Evolutionary conservation across 2,329 filamentous ascomycete genomes (phyloP), one percentile per base, ranked within the genome.

Genomic region (Fusarium sacchari): DNA sequence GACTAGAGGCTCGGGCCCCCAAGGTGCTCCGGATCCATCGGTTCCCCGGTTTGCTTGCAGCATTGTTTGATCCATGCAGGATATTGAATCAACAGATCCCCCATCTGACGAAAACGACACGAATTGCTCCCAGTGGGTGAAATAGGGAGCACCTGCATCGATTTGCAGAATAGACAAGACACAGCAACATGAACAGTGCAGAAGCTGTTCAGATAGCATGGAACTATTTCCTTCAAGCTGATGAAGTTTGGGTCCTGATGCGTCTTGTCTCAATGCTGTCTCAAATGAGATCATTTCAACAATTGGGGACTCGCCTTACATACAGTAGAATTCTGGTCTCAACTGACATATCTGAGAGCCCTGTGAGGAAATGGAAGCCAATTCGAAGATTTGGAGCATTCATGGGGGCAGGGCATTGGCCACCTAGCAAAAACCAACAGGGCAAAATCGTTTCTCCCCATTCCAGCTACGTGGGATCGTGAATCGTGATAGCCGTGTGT

Each of bases 41-140:
- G 67, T 67, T 73, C 76, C 74, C 76, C 69, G 62, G 72, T 69
- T 72, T 71, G 67, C 68, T 69, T 76, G 67, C 64, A 77, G 49
- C 55, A 57, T 47, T 62, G 53, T 42, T 63, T 69, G 69, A 64
- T 59, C 69, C 71, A 73, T 62, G 59, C 26, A 39, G 42, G n/a
- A 46, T 37, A 36, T 50, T n/a, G n/a, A 36, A 46, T 58, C 39
- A 30, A 59, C 50, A 36, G 22, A 17, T 40, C 40, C 40, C 40
- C 26, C n/a, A n/a, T 53, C 17, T 53, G 24, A 58, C 18, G 40
- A 63, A 47, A 42, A 46, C 49, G 32, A 42, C 37, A 47, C 22
- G 28, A 69, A 42, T 28, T 65, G 50, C 43, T 52, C 26, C 24
- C 37, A 26, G 32, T 46, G 22, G 37, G 20, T 18, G 40, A 18